These are phyloP conservation scores for Drechslerella coelobrocha DNA, from an alignment of 2,329 filamentous ascomycete species.

Conservation along the genomic window DNA sequence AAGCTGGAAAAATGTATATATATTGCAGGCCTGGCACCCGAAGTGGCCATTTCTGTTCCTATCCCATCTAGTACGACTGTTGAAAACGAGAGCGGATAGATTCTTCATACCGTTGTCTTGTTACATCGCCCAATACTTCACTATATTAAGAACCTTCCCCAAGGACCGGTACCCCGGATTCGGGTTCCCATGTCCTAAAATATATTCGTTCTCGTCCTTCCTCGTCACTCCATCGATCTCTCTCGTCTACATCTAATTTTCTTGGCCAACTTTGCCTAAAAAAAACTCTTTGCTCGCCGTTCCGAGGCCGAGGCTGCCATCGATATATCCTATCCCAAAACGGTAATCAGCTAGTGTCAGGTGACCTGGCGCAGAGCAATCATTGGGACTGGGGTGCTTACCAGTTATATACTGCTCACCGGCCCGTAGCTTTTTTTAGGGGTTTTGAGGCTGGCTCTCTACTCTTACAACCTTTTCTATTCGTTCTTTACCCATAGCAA, in stretches of 20 bases:
- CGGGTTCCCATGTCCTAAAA: neutral
- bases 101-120: conserved; percentile 15
- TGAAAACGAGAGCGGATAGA: conserved; percentile 12
- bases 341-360: conserved; percentile 32
- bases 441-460: no score
- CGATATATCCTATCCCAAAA: conserved; percentile 21
- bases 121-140: neutral
- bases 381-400: conserved; percentile 10
- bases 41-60: conserved; percentile 38
- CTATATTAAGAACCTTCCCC: neutral
- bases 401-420: conserved; percentile 31
- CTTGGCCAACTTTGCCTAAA: no score
- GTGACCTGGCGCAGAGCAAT: conserved; percentile 19
- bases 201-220: neutral
- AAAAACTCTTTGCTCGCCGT: no score
- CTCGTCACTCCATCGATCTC: neutral
- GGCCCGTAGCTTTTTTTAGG: conserved; percentile 28
- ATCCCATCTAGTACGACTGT: conserved; percentile 26
- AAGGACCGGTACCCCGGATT: neutral
- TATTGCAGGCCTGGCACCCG: conserved; percentile 16
- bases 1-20: conserved; percentile 34
- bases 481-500: no score
- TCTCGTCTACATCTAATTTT: conserved; percentile 2
- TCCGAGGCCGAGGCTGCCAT: no score
- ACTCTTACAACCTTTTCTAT: no score